phyloP scores from a whole-genome alignment of 2,329 filamentous ascomycete genomes.

The Pseudonectria foliicola region DNA sequence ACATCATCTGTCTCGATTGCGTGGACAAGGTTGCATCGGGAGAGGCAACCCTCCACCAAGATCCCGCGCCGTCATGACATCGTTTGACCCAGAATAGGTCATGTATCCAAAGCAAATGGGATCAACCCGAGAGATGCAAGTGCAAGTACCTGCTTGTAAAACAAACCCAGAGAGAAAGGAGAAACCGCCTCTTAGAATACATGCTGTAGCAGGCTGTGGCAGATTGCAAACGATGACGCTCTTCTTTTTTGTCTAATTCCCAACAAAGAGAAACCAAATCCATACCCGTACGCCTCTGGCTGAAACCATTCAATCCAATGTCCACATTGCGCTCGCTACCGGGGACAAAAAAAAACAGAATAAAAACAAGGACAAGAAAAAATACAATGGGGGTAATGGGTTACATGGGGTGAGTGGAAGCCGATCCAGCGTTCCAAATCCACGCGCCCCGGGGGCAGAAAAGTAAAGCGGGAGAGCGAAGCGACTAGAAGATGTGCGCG shows the following conservation, averaged over 20 bases:
- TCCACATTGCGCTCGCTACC: too few relatives aligned
- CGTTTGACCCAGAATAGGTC: not conserved
- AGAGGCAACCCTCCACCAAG: too few relatives aligned
- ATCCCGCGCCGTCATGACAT: not conserved
- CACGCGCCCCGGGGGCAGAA: constrained; percentile 8
- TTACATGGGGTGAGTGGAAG: constrained; percentile 8
- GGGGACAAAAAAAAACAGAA: too few relatives aligned
- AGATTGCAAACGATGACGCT: too few relatives aligned
- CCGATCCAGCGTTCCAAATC: constrained; percentile 10
- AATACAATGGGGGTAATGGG: too few relatives aligned
- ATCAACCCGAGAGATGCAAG: not conserved
- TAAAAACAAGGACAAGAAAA: too few relatives aligned
- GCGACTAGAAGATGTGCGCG: constrained; percentile 1
- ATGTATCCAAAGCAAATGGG: too few relatives aligned
- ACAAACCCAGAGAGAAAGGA: too few relatives aligned
- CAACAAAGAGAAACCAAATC: not conserved
- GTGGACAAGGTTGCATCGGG: not conserved
- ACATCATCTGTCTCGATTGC: constrained; percentile 9
- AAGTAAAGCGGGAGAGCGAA: not conserved
- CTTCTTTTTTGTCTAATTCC: constrained; percentile 1
- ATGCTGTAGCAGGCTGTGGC: too few relatives aligned
- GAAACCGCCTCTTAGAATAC: too few relatives aligned
- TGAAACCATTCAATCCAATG: not conserved
- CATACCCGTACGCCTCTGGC: not conserved
- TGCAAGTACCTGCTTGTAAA: not conserved